Percentiles rank a stretch among this genome's conserved stretches.
Evolutionary conservation across 2,329 filamentous ascomycete species (phyloP).

Genomic region (Cercospora sp.): DNA sequence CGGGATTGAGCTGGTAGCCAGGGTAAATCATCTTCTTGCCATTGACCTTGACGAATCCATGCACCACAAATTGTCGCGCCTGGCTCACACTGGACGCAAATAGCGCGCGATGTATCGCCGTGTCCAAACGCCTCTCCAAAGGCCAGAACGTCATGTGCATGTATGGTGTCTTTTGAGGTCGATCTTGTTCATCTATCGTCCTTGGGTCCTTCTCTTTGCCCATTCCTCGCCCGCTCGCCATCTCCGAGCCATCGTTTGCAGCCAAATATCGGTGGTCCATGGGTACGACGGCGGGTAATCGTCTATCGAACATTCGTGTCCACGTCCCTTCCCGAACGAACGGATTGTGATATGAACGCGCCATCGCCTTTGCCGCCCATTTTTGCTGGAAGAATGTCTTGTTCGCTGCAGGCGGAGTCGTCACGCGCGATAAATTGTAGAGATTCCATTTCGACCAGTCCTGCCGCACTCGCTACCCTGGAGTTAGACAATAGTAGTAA

Average conservation of each 20-base stretch:
- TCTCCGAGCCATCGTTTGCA: constrained; percentile 73
- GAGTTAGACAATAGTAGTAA: constrained; percentile 9
- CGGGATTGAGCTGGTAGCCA: constrained; percentile 91
- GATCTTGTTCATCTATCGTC: constrained; percentile 25
- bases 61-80: constrained; percentile 89
- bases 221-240: constrained; percentile 79
- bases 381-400: constrained; percentile 96
- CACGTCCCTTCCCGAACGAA: constrained; percentile 91
- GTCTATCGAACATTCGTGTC: constrained; percentile 86
- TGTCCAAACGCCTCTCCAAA: constrained; percentile 84
- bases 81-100: constrained; percentile 93
- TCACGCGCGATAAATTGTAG: constrained; percentile 73
- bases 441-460: constrained; percentile 91
- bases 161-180: constrained; percentile 67
- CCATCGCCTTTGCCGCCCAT: constrained; percentile 83
- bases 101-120: constrained; percentile 88
- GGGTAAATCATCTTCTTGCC: constrained; percentile 95
- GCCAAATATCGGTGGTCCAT: constrained; percentile 84
- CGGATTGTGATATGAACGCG: constrained; percentile 90
- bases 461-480: constrained; percentile 78
- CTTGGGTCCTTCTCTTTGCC: constrained; percentile 53
- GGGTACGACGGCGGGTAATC: constrained; percentile 76
- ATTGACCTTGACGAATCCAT: constrained; percentile 93
- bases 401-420: constrained; percentile 45
- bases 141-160: constrained; percentile 96